phyloP scores from a whole-genome alignment of 306 rosid species.

The Glycine soja region DNA sequence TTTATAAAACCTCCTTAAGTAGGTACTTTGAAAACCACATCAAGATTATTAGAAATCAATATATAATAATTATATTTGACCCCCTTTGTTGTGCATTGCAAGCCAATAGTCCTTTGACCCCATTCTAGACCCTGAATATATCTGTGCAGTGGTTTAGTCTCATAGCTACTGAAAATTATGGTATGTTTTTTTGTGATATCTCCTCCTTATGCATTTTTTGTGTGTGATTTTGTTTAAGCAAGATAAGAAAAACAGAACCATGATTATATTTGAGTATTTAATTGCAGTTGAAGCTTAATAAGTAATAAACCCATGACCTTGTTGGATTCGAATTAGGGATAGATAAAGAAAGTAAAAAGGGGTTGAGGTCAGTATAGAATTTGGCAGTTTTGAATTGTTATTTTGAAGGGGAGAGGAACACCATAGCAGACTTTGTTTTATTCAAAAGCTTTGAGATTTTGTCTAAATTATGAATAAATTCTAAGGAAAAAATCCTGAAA shows the following conservation, averaged over 20 bases:
- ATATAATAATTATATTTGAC: background rate
- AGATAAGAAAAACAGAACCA: constrained; percentile 6
- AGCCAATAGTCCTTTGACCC: background rate
- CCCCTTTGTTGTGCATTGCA: background rate
- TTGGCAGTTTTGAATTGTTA: constrained; percentile 13
- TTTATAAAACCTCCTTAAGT: background rate
- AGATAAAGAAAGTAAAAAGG: background rate
- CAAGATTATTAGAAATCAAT: background rate
- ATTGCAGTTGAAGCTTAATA: constrained; percentile 18
- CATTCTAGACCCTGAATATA: constrained; percentile 15
- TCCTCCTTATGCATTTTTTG: background rate
- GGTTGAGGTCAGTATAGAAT: constrained; percentile 6
- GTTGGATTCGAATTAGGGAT: background rate
- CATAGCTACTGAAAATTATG: background rate
- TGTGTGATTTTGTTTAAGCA: constrained; percentile 4
- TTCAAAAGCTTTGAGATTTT: constrained; percentile 33
- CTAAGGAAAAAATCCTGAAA: background rate
- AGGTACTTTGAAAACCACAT: background rate
- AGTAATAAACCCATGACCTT: background rate
- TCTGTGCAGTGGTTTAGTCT: background rate
- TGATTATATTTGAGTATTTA: background rate
- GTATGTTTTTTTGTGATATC: background rate
- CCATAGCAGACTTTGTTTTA: constrained; percentile 20
- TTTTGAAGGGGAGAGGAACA: constrained; percentile 18
- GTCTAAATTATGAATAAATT: constrained; percentile 23